Percentiles rank a stretch among this genome's conserved stretches.
Conservation (phyloP, 2,329 filamentous ascomycete genomes). For the Nakataea oryzae region DNA sequence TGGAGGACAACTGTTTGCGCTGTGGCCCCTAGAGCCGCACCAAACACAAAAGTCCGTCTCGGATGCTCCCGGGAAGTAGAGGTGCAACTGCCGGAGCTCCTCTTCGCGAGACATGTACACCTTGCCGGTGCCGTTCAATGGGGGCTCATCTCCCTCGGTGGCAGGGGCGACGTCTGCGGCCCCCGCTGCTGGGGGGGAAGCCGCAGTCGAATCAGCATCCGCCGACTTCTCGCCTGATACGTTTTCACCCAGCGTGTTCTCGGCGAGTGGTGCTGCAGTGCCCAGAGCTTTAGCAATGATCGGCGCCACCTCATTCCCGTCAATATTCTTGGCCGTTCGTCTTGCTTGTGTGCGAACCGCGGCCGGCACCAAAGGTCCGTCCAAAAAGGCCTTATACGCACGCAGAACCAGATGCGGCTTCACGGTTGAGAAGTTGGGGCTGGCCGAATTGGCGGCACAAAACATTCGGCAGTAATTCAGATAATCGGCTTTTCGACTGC, state of each 20-base stretch:
- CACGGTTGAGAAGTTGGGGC: background rate
- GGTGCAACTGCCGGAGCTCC: constrained; percentile 27
- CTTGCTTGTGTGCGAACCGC: background rate
- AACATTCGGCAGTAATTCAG: background rate
- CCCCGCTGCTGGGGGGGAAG: background rate
- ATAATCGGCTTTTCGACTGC: background rate
- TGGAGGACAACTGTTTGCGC: constrained; percentile 30
- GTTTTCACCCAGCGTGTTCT: background rate
- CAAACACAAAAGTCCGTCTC: constrained; percentile 36
- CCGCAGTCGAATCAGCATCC: background rate
- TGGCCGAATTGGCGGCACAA: background rate
- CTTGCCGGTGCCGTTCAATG: background rate
- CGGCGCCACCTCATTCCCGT: background rate
- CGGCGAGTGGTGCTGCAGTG: background rate
- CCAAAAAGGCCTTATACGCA: background rate
- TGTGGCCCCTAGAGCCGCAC: constrained; percentile 40
- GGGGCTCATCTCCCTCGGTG: background rate
- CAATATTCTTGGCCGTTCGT: background rate
- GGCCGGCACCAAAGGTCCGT: background rate
- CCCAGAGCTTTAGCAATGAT: background rate
- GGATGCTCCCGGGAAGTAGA: constrained; percentile 40
- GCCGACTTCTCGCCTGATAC: too few relatives aligned
- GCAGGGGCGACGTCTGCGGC: background rate
- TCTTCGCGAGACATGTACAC: constrained; percentile 11
- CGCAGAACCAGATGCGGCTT: background rate